Base-by-base conservation (phyloP, 805 yeast genomes). In the Candida ovalis region DNA sequence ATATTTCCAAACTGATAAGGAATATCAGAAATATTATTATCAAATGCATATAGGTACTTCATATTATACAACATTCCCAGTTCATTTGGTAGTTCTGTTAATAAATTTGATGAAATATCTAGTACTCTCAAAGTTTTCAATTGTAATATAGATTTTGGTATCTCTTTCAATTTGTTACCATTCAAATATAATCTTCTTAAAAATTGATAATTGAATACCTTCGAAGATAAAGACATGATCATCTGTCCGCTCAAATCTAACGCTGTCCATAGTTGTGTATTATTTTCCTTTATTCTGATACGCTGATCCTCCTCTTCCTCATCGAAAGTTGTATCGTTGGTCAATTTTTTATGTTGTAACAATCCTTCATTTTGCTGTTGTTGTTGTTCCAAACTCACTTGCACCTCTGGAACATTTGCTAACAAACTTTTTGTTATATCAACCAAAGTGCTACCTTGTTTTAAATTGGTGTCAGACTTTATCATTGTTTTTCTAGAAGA, bases 211-310 rank as follows among this genome's bases (percentile, higher is more conserved):
- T 82, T 80, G 73, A 89, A 89, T 41, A 94, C 68, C 57, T 82
- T 82, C 19, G 85, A 79, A n/a, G 88, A 79, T 27, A 92, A 56
- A 48, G 80, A 77, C 52, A 80, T 72, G 45, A 94, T 73, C 30
- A 92, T 88, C 67, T 94, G 96, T 50, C 97, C 97, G 54, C 95
- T 82, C 55, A 92, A 73, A 70, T 94, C 99, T 55, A 94, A 72
- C 5, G 91, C 92, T 46, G 95, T 86, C 99, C 99, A 94, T 62
- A 87, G 77, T 69, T 91, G 97, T 50, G 83, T 84, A 33, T 86
- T 81, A 61, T 75, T 74, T 24, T 80, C 77, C 52, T 75, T 75
- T 33, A 74, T 68, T 66, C 82, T 75, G 70, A 81, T 77, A 65
- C 86, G 71, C 63, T 82, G 82, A 58, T 80, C 83, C 61, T 82